These are phyloP conservation scores for Tuber indicum DNA, from an alignment of 495 filamentous ascomycete genomes.

Conservation along the genomic window DNA sequence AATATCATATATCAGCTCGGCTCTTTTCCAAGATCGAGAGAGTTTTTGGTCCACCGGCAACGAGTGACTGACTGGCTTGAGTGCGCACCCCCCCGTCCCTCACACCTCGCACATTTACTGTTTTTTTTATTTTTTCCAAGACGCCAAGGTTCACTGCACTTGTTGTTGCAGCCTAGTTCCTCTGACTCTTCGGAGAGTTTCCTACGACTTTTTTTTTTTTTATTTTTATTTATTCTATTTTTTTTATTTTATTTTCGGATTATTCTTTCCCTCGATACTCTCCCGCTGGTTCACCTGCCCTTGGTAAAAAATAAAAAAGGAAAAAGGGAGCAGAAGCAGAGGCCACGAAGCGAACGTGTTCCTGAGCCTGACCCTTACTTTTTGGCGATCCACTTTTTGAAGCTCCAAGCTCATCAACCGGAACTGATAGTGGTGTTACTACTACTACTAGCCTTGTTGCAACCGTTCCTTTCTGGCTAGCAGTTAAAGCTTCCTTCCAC, in stretches of 20 bases:
- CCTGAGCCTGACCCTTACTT: not conserved
- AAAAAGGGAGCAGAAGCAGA: not conserved
- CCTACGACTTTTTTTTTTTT: not conserved
- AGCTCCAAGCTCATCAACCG: not conserved
- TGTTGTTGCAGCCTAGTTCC: not conserved
- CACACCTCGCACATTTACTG: not conserved
- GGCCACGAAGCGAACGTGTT: not conserved
- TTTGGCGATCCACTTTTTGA: not conserved
- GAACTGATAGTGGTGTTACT: not conserved
- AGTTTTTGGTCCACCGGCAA: not conserved
- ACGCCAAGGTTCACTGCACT: not conserved
- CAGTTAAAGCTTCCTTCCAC: not conserved
- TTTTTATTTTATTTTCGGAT: not conserved
- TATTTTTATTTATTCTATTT: not conserved
- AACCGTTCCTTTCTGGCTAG: not conserved
- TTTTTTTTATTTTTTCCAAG: slow-evolving; percentile 10
- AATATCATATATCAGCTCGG: slow-evolving; percentile 36
- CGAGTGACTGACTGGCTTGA: slow-evolving; percentile 15
- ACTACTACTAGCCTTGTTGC: not conserved
- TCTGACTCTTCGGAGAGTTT: not conserved
- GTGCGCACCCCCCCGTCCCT: slow-evolving; percentile 5
- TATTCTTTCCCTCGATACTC: not conserved
- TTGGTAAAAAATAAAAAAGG: not conserved
- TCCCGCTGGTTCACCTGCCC: not conserved
- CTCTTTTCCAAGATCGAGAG: slow-evolving; percentile 12